Evolutionary conservation across 2,329 filamentous ascomycete species (phyloP), one percentile per base, ranked within the genome.

Genomic region (Fusarium oxysporum): DNA sequence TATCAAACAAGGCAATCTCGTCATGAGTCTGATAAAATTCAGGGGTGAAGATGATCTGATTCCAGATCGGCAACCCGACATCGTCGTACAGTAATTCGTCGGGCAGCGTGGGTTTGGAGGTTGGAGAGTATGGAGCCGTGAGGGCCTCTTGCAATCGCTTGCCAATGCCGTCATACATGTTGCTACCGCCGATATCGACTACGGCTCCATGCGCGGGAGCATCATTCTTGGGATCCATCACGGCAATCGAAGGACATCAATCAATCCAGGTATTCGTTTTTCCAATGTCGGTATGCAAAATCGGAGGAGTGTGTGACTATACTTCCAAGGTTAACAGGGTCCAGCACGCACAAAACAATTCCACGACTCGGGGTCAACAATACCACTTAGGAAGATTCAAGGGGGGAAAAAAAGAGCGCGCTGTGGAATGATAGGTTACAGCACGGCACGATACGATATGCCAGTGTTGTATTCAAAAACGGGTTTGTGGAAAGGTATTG

Each of bases 21-120:
- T 84, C 83, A 35, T 81, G 79, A 6, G 83, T 83, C 65, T 84
- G 83, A 64, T 84, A 84, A 65, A 83, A 84, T 44, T 83, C 78
- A 3, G 77, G 72, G 1, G 77, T 82, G 68, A 79, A 82, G 60
- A 84, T 84, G 63, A 84, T 83, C 14, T 82, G 64, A 50, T 82
- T 82, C 83, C 83, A 84, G 67, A 84, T 82, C 10, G 74, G 71
- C 53, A 84, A 74, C 3, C 83, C 83, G 9, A 75, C 56, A 58
- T 83, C 82, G 64, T 82, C 77, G 67, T 84, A 84, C 50, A 84
- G 75, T 43, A 83, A 73, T 72, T 84, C 83, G 54, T 84, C 83
- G 2, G 83, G 83, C 35, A 84, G 76, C 3, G 77, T 78, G 21
- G 78, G 77, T 62, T 78, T 78, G 17, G 67, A 70, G 11, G 62